Conservation (phyloP, 257 asterid species). For the Forsythia viridissima region DNA sequence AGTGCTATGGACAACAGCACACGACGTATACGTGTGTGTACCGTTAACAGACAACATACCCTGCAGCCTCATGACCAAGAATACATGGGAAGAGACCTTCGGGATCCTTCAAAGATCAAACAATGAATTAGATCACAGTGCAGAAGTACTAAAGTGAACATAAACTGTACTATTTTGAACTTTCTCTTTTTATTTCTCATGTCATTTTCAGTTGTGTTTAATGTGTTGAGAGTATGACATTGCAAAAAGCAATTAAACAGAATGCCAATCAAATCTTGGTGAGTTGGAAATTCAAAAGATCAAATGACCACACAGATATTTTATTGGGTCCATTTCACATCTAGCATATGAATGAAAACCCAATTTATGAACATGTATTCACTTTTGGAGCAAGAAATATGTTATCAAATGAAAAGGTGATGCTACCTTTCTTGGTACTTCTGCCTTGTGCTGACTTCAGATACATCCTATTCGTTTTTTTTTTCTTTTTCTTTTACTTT, state of each 20-base stretch:
- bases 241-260: background rate
- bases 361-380: background rate
- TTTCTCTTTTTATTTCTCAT: background rate
- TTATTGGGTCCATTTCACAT: background rate
- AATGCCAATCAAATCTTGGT: background rate
- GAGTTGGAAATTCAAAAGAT: background rate
- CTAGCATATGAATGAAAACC: background rate
- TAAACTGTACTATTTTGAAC: background rate
- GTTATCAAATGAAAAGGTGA: too few species aligned
- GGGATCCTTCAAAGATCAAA: conserved; percentile 74
- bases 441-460: too few species aligned
- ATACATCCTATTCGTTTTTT: too few species aligned
- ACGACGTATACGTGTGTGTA: background rate
- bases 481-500: too few species aligned
- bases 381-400: too few species aligned
- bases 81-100: conserved; percentile 99
- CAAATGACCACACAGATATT: background rate
- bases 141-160: background rate
- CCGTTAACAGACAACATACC: conserved; percentile 43
- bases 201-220: background rate
- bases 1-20: background rate
- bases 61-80: conserved; percentile 99
- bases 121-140: conserved; percentile 5
- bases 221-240: background rate
- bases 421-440: too few species aligned